Evolutionary conservation across 192 early-diverging fungal species (phyloP), one percentile per base, ranked within the genome.

Genomic region (Coemansia sp.): DNA sequence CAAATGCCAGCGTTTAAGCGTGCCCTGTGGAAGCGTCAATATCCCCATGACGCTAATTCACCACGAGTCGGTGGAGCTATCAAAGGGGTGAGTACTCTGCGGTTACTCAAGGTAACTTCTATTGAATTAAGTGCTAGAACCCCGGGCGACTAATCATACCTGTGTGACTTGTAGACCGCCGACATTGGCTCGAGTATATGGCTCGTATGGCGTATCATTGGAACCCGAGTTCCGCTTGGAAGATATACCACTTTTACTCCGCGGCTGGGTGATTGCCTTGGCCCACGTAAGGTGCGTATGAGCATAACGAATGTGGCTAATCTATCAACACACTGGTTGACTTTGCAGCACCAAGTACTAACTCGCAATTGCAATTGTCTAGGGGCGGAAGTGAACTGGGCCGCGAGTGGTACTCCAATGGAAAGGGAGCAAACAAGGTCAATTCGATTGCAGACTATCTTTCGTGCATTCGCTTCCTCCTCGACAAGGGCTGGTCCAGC

Each of bases 301-400:
- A 20, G 38, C 39, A 48, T 7, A 48, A 7, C 4, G 11, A 55
- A 20, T 26, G 56, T n/a, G 21, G 35, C n/a, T 33, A 36, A 58
- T 14, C 9, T 20, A 58, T 34, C 33, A 20, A 37, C 38, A n/a
- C n/a, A 34, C 2, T 9, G 0, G 23, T 9, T 57, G 14, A 26
- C 51, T 14, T 11, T 16, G 51, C 20, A 5, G 51, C 9, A 20
- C 23, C 55, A 57, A 57, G 34, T 39, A 21, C 36, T 24, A 39
- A 60, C 16, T 38, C 14, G 23, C 14, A 39, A 20, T 20, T 39
- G 2, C 9, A 40, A 60, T 20, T 18, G 10, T 43, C 37, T 77
- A 77, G 93, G 33, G 93, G 93, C 6, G 92, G 93, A 16, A 82
- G 87, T 8, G 93, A 94, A 48, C 57, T 94, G 9, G 93, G 93